Conservation (phyloP, 768 basidiomycete species). For the Mycena epipterygia region DNA sequence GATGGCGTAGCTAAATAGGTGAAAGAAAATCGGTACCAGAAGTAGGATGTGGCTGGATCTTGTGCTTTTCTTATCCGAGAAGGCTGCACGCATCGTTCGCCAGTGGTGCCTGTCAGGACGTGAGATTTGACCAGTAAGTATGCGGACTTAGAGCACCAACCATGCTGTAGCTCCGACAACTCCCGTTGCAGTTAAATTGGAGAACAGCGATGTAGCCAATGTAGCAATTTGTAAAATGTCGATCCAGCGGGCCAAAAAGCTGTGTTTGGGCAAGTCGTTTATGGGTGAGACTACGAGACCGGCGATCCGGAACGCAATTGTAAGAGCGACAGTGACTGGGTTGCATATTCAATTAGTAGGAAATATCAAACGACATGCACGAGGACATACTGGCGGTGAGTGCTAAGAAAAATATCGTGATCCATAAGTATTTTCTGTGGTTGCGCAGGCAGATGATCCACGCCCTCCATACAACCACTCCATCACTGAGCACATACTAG, state of each 20-base stretch:
- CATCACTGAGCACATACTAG: slow-evolving; percentile 28
- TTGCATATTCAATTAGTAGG: background rate
- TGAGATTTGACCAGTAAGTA: no score
- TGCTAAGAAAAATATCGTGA: slow-evolving; percentile 22
- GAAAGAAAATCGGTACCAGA: no score
- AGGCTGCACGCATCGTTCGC: slow-evolving; percentile 1
- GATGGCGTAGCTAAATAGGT: no score
- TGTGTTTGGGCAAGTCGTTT: background rate
- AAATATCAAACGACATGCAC: background rate
- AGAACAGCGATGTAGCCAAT: background rate
- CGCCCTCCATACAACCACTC: slow-evolving; percentile 28
- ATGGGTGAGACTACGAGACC: background rate
- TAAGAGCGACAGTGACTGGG: background rate
- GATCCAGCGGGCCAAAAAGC: background rate
- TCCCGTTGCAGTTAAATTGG: background rate
- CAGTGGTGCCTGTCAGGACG: slow-evolving; percentile 4
- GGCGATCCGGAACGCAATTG: slow-evolving; percentile 4
- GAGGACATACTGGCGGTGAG: background rate
- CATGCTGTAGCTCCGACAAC: slow-evolving; percentile 26
- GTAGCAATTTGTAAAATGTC: background rate
- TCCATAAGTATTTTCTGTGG: slow-evolving; percentile 32
- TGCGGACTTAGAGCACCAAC: no score
- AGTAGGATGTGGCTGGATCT: slow-evolving; percentile 23
- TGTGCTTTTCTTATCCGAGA: slow-evolving; percentile 11
- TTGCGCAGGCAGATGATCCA: slow-evolving; percentile 28